Conservation (phyloP, 495 filamentous ascomycete species). For the Aspergillus sparsus region DNA sequence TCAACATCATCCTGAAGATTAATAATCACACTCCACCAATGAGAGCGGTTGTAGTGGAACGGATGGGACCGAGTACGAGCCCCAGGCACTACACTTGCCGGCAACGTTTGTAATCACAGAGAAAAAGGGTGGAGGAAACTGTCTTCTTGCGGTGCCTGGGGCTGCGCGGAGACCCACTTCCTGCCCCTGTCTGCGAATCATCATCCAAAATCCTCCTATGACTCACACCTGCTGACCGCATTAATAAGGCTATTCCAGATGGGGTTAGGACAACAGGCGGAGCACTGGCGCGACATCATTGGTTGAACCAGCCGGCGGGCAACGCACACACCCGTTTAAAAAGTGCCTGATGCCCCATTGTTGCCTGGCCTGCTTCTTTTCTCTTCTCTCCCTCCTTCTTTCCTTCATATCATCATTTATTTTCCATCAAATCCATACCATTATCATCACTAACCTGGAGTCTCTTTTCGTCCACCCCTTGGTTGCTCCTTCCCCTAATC, state of each 20-base stretch:
- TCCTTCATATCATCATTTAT: constrained; percentile 12
- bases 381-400: constrained; percentile 20
- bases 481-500: constrained; percentile 15
- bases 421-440: neutral
- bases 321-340: constrained; percentile 41
- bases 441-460: no score
- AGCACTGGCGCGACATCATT: constrained; percentile 19
- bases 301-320: constrained; percentile 16
- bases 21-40: neutral
- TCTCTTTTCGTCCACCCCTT: neutral
- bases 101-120: constrained; percentile 1
- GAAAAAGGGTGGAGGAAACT: constrained; percentile 4
- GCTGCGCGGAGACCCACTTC: constrained; percentile 13
- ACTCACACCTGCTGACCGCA: constrained; percentile 47
- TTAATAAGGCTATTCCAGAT: constrained; percentile 23
- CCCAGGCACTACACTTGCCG: constrained; percentile 10
- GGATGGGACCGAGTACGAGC: constrained; percentile 14
- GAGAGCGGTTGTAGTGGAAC: neutral
- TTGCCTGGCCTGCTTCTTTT: constrained; percentile 37
- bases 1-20: neutral
- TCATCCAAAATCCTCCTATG: constrained; percentile 20
- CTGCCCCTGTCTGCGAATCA: constrained; percentile 31
- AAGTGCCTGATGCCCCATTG: constrained; percentile 44
- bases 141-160: constrained; percentile 21
- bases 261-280: constrained; percentile 22